Evolutionary conservation across 1,284 basidiomycete genomes (phyloP).

Genomic region (Agroathelia rolfsii): DNA sequence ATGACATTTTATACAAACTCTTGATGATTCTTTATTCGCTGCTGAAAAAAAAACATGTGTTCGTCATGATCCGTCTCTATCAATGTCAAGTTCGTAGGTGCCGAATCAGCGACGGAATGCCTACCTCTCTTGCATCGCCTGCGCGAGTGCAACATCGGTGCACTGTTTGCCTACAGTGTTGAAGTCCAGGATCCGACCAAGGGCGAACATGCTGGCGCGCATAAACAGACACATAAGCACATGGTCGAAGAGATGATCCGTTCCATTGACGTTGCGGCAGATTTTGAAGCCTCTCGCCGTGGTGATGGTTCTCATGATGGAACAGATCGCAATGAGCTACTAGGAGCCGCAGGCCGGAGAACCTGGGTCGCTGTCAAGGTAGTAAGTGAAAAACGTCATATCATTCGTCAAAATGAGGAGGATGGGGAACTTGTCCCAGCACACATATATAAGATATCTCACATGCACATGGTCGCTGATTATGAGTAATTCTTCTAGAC

Average conservation of each 20-base stretch:
- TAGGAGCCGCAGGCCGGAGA: constrained; percentile 31
- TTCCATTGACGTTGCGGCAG: constrained; percentile 68
- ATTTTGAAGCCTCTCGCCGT: constrained; percentile 59
- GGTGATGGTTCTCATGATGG: constrained; percentile 25
- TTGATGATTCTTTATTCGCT: constrained; percentile 1
- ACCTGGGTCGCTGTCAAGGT: constrained; percentile 82
- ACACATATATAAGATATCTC: not conserved
- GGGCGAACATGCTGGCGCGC: constrained; percentile 21
- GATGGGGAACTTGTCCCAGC: too few species aligned
- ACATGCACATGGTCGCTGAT: not conserved
- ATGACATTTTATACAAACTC: not conserved
- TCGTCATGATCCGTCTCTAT: constrained; percentile 21
- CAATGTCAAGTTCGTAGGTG: constrained; percentile 90
- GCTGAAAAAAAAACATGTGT: too few species aligned
- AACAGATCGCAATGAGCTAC: constrained; percentile 28
- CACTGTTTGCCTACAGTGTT: constrained; percentile 79
- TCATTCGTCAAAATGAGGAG: constrained; percentile 2
- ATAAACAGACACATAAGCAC: constrained; percentile 36
- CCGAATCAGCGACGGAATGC: constrained; percentile 67
- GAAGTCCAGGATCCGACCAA: constrained; percentile 68
- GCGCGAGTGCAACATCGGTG: constrained; percentile 61
- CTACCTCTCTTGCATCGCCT: constrained; percentile 57
- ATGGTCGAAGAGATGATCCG: constrained; percentile 64
- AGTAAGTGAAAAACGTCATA: constrained; percentile 27
- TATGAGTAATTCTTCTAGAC: constrained; percentile 30